Evolutionary conservation across 2,329 filamentous ascomycete species (phyloP), one percentile per base, ranked within the genome.

Genomic region (Colletotrichum spinosum): DNA sequence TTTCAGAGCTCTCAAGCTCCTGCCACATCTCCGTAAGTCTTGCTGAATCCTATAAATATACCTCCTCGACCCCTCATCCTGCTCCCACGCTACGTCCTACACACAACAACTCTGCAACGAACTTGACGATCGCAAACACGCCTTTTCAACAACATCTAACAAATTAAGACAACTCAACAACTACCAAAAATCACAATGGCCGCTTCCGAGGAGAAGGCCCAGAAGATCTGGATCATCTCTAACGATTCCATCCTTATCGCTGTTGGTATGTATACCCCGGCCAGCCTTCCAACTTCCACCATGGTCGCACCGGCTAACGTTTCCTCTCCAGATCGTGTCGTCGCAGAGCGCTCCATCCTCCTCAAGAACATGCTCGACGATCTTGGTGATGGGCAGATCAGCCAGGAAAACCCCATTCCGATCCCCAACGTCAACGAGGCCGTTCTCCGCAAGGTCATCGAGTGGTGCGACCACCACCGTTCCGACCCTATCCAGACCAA

Each of bases 351-450:
- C 70, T 97, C 93, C 3, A 89, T 97, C 74, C 86, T 99, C 57
- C 97, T 99, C 84, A 97, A 97, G 89, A 97, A 98, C 85, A 91
- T 99, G 91, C 87, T 99, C 50, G 94, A 97, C 76, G 96, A 99
- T 82, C 83, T 98, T 52, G 94, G 93, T 70, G 90, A 91, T 33
- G 79, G 86, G 71, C 75, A 76, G 25, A 78, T 86, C 39, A 81
- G 75, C 55, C 76, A 83, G 56, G 73, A 77, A 25, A 90, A 94
- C 75, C 86, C 92, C 3, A 95, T 99, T 57, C 95, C 96, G 8
- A 94, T 97, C 69, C 92, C 92, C 69, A 97, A 97, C 77, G 90
- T 98, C 71, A 97, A 97, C 77, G 94, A 97, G 77, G 88, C 93
- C 2, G 96, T 99, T 44, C 86, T 99, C 42, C 90, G 91, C 78